Evolutionary conservation across 2,329 filamentous ascomycete genomes (phyloP), one percentile per base, ranked within the genome.

Genomic region (Diplocarpon mali): DNA sequence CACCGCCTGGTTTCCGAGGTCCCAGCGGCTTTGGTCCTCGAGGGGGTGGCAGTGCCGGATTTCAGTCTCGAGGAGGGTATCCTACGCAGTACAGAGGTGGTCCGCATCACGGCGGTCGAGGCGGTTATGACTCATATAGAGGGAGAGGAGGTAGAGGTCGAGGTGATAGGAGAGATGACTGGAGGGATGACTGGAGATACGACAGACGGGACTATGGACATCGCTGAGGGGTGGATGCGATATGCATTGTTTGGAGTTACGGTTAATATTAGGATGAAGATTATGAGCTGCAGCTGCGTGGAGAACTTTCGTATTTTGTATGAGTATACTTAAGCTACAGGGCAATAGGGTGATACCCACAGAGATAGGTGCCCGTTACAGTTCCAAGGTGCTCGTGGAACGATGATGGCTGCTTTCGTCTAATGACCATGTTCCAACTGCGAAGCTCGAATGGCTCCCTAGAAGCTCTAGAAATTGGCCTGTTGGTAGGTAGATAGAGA

Each of bases 1-100:
- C 75, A 17, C 76, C 77, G 15, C 64, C 63, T 15, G 62, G 67
- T 9, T 65, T 66, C 29, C 59, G 56, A 45, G 62, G 60, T 43
- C 44, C 48, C 32, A 40, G 44, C 35, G 45, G 48, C 3, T 42
- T 37, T 38, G 40, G 48, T 16, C 24, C 38, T 8, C 14, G 34
- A 15, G 36, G 46, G 15, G 34, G 46, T 11, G 28, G 42, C n/a
- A 35, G 46, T 14, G 43, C 42, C 11, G 40, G 44, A 10, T 41
- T 16, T n/a, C 27, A 20, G 2, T 14, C 15, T 9, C 36, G 41
- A 37, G 41, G 41, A 32, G 34, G 34, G 2, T 43, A 38, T 43
- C 12, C 34, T 14, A 14, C 14, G 35, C 48, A 52, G 13, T 52
- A 50, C 31, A 44, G 50, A 30, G 16, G 40, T 10, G 52, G 46